Percentiles rank a stretch among this genome's conserved stretches.
These are phyloP conservation scores for Ramaria sp. DNA, from an alignment of 768 basidiomycete genomes.

Conservation along the genomic window DNA sequence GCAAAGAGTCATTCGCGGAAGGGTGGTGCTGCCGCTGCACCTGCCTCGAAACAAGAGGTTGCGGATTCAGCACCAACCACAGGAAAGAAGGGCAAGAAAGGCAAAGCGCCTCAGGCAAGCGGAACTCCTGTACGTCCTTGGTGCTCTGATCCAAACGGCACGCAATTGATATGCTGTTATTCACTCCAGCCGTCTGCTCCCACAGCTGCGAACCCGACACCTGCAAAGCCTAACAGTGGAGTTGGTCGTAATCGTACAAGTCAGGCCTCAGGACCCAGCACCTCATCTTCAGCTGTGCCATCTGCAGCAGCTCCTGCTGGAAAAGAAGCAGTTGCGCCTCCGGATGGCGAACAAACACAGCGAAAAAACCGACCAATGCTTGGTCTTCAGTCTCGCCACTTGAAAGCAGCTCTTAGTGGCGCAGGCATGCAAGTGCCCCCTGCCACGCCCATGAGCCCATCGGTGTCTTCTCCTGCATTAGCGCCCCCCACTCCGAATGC, in stretches of 20 bases:
- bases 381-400: conserved; percentile 54
- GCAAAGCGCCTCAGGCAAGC: conserved; percentile 10
- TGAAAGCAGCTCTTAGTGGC: conserved; percentile 62
- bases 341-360: not conserved
- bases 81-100: conserved; percentile 7
- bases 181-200: not conserved
- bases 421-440: conserved; percentile 32
- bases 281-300: conserved; percentile 11
- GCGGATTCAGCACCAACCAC: conserved; percentile 20
- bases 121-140: not conserved
- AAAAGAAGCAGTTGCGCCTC: not conserved
- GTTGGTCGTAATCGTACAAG: not conserved
- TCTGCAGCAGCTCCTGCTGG: conserved; percentile 4
- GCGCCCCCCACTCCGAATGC: conserved; percentile 8
- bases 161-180: not conserved
- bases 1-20: conserved; percentile 8
- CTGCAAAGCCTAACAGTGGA: not conserved
- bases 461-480: conserved; percentile 10
- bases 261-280: not conserved
- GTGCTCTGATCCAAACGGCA: conserved; percentile 3
- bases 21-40: conserved; percentile 19
- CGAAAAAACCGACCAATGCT: conserved; percentile 48
- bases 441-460: conserved; percentile 9
- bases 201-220: not conserved
- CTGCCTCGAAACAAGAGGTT: conserved; percentile 29